Base-by-base conservation (phyloP, 208 protist genomes). In the Strigomonas culicis region DNA sequence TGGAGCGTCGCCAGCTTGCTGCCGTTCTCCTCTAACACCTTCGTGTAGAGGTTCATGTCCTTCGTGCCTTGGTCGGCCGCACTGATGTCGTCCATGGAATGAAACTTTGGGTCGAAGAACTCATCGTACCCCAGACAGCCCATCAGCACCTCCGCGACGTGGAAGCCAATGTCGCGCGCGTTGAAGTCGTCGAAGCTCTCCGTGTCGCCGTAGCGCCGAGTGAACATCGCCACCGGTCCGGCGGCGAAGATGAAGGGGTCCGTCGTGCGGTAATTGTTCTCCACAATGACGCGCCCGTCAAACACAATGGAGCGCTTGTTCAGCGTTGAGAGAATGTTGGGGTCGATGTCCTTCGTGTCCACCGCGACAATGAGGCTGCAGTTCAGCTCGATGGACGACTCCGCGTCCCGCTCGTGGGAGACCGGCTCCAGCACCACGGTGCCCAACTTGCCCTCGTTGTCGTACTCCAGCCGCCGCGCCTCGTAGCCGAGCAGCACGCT, bases 201-300 rank as follows among this genome's bases (percentile, higher is more conserved):
- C 13, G 83, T 92, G 19, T 77, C 75, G 8, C 93, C 93, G 75
- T 96, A 97, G 50, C 93, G 82, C 17, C 93, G 87, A 3, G 87
- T 94, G 75, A 95, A 97, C 90, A 96, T 97, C 27, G 93, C 86
- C 10, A 97, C 86, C n/a, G 93, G 89, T 0, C 92, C 93, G 19
- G 86, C 90, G 24, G 93, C 88, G 53, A 91, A 88, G 46, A 97
- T 77, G 24, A 65, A 57, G 8, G 81, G 75, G 61, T 96, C 82
- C n/a, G 84, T 95, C 13, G 93, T 96, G 62, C 80, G 75, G 62
- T 96, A 97, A 58, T 89, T 81, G 11, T 79, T 76, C 58, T 94
- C 86, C 4, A 97, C 88, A 75, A 96, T 97, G 21, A 97, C 83
- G 55, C 93, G 88, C 27, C 93, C 93, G 67, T 97, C 93, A 70